phyloP scores from a whole-genome alignment of 345 rosid species.

The Rubroshorea leprosula region DNA sequence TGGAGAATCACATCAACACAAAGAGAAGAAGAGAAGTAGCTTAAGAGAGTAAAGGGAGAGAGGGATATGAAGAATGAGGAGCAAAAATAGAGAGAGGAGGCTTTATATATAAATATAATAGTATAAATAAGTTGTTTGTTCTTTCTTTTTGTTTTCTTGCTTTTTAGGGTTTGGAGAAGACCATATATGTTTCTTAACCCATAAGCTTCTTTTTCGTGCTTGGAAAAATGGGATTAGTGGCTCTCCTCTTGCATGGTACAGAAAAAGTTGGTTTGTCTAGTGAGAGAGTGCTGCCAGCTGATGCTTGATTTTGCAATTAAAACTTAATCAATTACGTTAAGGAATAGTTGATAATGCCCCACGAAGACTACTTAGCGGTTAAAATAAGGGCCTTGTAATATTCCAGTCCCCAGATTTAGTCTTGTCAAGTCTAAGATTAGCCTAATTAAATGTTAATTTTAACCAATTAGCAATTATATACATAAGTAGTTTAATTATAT shows the following conservation, averaged over 20 bases:
- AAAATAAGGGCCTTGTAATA: too few relatives aligned
- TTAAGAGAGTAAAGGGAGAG: not conserved
- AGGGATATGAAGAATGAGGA: conserved; percentile 34
- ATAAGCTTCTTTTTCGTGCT: conserved; percentile 33
- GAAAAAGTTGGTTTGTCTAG: conserved; percentile 8
- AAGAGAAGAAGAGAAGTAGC: too few relatives aligned
- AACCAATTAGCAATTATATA: too few relatives aligned
- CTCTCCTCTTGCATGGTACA: conserved; percentile 21
- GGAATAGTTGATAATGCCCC: conserved; percentile 17
- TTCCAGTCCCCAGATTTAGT: too few relatives aligned
- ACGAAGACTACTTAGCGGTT: too few relatives aligned
- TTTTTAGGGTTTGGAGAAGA: conserved; percentile 50
- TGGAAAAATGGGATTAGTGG: conserved; percentile 14
- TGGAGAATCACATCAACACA: conserved; percentile 44
- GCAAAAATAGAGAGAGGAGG: conserved; percentile 46
- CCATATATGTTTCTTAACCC: conserved; percentile 37
- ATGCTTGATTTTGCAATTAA: too few relatives aligned
- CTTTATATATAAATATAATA: conserved; percentile 41
- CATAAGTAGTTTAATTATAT: too few relatives aligned
- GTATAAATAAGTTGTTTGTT: conserved; percentile 4
- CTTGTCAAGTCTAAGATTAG: too few relatives aligned
- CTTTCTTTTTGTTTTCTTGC: conserved; percentile 21
- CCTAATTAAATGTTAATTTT: too few relatives aligned
- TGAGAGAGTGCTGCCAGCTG: conserved; percentile 19
- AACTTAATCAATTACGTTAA: conserved; percentile 25